phyloP scores from a whole-genome alignment of 2,329 filamentous ascomycete genomes.

The Aureobasidium sp. region DNA sequence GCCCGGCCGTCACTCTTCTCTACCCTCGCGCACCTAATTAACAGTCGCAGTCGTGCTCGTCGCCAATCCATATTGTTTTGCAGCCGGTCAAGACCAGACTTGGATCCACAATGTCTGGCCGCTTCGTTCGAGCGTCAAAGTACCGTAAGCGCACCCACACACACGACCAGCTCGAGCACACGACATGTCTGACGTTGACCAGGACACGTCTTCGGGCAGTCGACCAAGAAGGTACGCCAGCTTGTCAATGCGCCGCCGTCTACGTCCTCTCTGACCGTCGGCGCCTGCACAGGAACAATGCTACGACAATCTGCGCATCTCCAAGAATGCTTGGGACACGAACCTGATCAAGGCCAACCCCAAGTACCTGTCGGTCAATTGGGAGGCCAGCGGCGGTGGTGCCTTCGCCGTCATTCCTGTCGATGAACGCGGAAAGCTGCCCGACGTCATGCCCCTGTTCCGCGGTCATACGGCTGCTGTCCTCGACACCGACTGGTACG shows the following conservation, averaged over 20 bases:
- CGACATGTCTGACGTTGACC: conserved; percentile 20
- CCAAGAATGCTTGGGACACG: conserved; percentile 98
- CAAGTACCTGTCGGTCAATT: conserved; percentile 94
- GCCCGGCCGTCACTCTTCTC: neutral
- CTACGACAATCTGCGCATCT: conserved; percentile 97
- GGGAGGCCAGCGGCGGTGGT: conserved; percentile 92
- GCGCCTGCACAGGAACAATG: conserved; percentile 63
- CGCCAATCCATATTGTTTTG: neutral
- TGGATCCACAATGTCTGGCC: conserved; percentile 53
- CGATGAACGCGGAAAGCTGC: conserved; percentile 80
- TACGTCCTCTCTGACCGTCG: neutral
- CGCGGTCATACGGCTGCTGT: conserved; percentile 93
- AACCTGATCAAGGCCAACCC: conserved; percentile 98
- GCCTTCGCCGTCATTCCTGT: conserved; percentile 94
- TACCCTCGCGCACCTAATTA: neutral
- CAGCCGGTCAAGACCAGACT: neutral
- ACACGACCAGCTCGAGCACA: conserved; percentile 18
- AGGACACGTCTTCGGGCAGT: conserved; percentile 98
- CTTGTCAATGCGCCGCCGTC: neutral
- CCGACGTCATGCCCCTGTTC: conserved; percentile 90
- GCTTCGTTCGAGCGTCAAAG: conserved; percentile 67
- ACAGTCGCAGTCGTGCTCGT: neutral
- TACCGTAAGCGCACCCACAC: conserved; percentile 51
- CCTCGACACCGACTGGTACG: conserved; percentile 90
- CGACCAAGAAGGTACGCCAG: conserved; percentile 66